Base-by-base conservation (phyloP, 441 rosid genomes). In the Manihot esculenta region DNA sequence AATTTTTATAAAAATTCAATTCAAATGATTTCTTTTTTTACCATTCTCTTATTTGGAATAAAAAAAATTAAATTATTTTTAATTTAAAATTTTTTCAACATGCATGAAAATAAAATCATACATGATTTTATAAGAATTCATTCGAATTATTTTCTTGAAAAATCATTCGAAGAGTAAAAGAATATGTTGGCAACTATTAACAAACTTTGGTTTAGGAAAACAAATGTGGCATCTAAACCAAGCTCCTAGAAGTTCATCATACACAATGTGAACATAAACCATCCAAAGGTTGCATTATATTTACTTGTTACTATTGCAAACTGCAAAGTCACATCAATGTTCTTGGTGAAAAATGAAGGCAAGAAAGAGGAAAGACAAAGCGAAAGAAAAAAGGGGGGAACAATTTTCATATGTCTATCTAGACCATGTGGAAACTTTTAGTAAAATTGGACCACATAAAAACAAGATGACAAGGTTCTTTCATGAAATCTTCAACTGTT, bases 361-460 rank as follows among this genome's bases (percentile, higher is more conserved):
- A 41, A 47, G 7, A 33, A 45, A n/a, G 38, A 45, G 69, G 7
- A 24, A 24, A 11, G 27, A 11, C 1, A 66, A 53, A 51, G 42
- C 35, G 50, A 62, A 62, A 26, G 10, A 42, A 14, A 56, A 35
- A 23, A 10, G 7, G 41, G 15, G 41, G 27, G 11, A 21, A 21
- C 11, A 56, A 35, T 14, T 56, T 33, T 21, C 57, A 49, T 68
- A 62, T 41, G 57, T 65, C 45, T 26, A 74, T 21, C 15, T 21
- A 45, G 26, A 66, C 64, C 77, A 70, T 70, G 75, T 62, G 70
- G 55, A 66, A 63, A 73, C 45, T 48, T 45, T 54, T 14, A 45
- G 69, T 8, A 68, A 64, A 62, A 41, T 63, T n/a, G 87, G 83
- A 73, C 84, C 77, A 73, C 78, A 59, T 18, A 21, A 24, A 72